Base-by-base conservation (phyloP, 2,329 filamentous ascomycete species). In the Phaeosphaeriaceae sp. region DNA sequence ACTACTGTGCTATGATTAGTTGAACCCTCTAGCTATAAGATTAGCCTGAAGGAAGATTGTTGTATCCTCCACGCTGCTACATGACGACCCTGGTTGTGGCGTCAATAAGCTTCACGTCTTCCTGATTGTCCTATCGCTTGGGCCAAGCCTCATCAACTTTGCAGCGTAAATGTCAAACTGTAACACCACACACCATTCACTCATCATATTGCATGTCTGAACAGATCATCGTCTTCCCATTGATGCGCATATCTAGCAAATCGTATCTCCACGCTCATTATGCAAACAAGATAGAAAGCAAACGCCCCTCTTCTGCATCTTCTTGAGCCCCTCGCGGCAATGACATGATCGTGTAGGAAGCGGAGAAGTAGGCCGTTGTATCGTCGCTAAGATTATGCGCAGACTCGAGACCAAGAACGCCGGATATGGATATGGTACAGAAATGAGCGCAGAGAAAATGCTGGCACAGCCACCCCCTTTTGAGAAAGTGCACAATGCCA, bases 341-440 rank as follows among this genome's bases (percentile, higher is more conserved):
- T 51, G 58, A 36, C 11, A 60, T 54, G 21, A 44, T 55, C 49
- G 59, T 58, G 48, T 51, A 45, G 24, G 58, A 36, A 58, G 53
- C 54, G 33, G 50, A 51, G 54, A 55, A 61, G 20, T 46, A 54
- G 56, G 56, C 54, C 59, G 54, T 58, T 53, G 58, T 54, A 54
- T 66, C 67, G 57, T 67, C 54, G 56, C 57, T 60, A 57, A 47
- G 20, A 55, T 54, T 51, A 48, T 46, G 24, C 46, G 57, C 22
- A 57, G 22, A 36, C 48, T 11, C 54, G 46, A 56, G 53, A 60
- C 58, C 51, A 47, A 51, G 45, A 69, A 65, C 67, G 63, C 69
- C 67, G n/a, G n/a, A 59, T 57, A 64, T 67, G 58, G 51, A 57
- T 74, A 74, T 74, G 62, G 65, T 74, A 74, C 71, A 74, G 54